phyloP scores from a whole-genome alignment of 1,139 yeast species.

The Hyphopichia wangnamkhiaoensis region DNA sequence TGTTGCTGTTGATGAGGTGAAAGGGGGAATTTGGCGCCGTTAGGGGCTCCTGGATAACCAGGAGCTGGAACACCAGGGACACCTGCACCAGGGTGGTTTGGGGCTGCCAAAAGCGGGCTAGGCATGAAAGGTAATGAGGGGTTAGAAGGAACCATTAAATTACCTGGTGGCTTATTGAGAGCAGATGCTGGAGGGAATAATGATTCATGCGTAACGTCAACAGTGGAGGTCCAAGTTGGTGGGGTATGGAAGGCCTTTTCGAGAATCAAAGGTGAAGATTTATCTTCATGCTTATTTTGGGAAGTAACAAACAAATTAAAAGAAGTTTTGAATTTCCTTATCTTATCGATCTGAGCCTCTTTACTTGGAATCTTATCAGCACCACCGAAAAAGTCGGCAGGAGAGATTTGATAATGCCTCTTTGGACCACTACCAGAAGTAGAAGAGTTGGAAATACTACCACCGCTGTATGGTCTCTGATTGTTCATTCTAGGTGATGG shows the following conservation, averaged over 20 bases:
- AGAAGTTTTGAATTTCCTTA: conserved; percentile 39
- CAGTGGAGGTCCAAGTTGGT: conserved; percentile 75
- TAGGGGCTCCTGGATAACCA: conserved; percentile 14
- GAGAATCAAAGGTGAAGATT: conserved; percentile 26
- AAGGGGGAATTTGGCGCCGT: conserved; percentile 20
- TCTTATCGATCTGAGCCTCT: conserved; percentile 37
- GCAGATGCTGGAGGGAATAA: conserved; percentile 37
- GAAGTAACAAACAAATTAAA: conserved; percentile 61
- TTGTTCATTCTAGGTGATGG: conserved; percentile 38
- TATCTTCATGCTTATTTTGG: conserved; percentile 34
- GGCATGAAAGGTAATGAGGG: conserved; percentile 31
- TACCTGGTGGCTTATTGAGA: conserved; percentile 16
- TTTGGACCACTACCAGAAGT: conserved; percentile 19
- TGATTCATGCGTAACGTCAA: conserved; percentile 53
- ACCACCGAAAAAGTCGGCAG: conserved; percentile 53
- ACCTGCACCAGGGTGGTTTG: conserved; percentile 7
- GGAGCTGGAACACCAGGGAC: conserved; percentile 12
- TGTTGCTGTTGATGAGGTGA: conserved; percentile 30
- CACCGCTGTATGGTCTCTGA: conserved; percentile 33
- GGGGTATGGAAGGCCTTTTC: conserved; percentile 74
- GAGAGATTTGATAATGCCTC: conserved; percentile 43
- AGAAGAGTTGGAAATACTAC: conserved; percentile 13
- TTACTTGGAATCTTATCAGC: conserved; percentile 48
- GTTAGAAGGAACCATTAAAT: conserved; percentile 17
- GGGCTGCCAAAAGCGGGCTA: conserved; percentile 32